phyloP scores from a whole-genome alignment of 495 filamentous ascomycete genomes.

The Neurospora pannonica region DNA sequence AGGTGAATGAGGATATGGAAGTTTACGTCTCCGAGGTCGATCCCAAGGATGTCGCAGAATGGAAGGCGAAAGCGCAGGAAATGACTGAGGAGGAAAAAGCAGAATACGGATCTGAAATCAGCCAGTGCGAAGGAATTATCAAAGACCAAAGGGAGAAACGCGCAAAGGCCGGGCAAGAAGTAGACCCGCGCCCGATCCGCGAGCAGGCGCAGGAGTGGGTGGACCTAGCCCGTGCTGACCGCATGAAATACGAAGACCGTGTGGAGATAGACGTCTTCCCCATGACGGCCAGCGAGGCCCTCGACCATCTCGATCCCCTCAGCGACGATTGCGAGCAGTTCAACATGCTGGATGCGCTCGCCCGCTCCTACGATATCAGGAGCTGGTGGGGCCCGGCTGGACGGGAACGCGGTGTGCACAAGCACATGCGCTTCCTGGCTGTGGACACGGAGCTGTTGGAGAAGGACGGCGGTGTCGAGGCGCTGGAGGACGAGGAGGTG shows the following conservation, averaged over 20 bases:
- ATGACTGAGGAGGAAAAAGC: background rate
- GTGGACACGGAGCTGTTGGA: constrained; percentile 27
- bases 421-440: constrained; percentile 43
- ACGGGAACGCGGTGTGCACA: background rate
- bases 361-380: constrained; percentile 15
- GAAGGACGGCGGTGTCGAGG: constrained; percentile 24
- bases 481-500: constrained; percentile 32
- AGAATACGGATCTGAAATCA: background rate
- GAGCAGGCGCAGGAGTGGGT: background rate
- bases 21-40: background rate
- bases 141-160: background rate
- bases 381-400: constrained; percentile 17
- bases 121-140: background rate
- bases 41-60: no score
- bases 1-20: background rate
- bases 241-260: background rate
- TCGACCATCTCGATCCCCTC: background rate
- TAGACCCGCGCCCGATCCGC: background rate
- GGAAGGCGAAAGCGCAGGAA: no score
- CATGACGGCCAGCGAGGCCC: background rate
- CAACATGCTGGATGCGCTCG: constrained; percentile 17
- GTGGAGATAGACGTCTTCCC: background rate
- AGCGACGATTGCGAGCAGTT: background rate
- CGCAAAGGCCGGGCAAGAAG: background rate
- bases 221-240: background rate